Evolutionary conservation across 1,284 basidiomycete species (phyloP), one percentile per base, ranked within the genome.

Genomic region (Moesziomyces globuligerus): DNA sequence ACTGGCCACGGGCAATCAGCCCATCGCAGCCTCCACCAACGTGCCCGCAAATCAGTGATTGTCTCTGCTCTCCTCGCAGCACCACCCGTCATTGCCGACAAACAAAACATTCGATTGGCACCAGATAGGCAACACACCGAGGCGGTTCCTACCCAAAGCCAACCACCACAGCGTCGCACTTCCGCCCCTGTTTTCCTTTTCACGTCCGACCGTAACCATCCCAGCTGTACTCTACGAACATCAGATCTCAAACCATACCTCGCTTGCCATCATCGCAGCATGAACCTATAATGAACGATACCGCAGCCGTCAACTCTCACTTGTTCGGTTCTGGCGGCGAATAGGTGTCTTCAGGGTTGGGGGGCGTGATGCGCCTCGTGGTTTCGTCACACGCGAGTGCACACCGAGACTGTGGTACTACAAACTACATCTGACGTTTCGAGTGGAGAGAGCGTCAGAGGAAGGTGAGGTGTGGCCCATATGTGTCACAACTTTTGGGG

Each of bases 1-100:
- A 18, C 60, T 75, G 10, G 72, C 72, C 0, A 75, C 72, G 7
- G 72, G 72, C 34, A 53, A 48, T n/a, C 50, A 58, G 20, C 67
- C 67, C 2, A 55, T 70, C 23, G 51, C 67, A 7, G 67, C 67
- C n/a, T 70, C 67, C 7, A 70, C 60, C 3, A 28, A 60, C 24
- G 54, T 52, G 23, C 47, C 67, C 7, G 67, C 67, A 13, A 64
- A 70, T 17, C 67, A 57, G 23, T 70, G 45, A 60, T 13, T 5
- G 24, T 20, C 17, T 7, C 1, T 11, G n/a, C 18, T 29, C 20
- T n/a, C 23, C 17, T 23, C 43, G 23, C 36, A 20, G 28, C 29
- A 17, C 48, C 23, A 36, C 42, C 29, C n/a, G 13, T 51, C 24
- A 17, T 13, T 24, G 5, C 20, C 23, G 34, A 18, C 23, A n/a